Conservation (phyloP, 2,329 filamentous ascomycete genomes). For the Fusarium sp. region DNA sequence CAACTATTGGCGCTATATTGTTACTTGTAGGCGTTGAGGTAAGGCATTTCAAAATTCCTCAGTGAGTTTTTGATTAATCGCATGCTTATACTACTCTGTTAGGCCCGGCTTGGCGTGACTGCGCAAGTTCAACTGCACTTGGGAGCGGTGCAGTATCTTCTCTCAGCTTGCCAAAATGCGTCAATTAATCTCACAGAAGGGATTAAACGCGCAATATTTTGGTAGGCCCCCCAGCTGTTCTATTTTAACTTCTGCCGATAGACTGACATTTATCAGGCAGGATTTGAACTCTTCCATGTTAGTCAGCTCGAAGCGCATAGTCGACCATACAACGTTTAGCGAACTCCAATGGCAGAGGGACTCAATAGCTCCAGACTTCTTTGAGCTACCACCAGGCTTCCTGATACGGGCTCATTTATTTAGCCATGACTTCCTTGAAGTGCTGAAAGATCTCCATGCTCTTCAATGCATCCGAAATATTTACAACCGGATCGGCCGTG, state of each 20-base stretch:
- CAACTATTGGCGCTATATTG: slow-evolving; percentile 58
- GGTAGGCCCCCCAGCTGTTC: slow-evolving; percentile 45
- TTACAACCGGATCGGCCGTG: slow-evolving; percentile 28
- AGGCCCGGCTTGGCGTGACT: slow-evolving; percentile 55
- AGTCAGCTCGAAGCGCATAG: slow-evolving; percentile 54
- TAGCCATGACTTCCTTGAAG: slow-evolving; percentile 49
- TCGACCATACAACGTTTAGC: slow-evolving; percentile 56
- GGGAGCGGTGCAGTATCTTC: slow-evolving; percentile 53
- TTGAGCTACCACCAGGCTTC: slow-evolving; percentile 53
- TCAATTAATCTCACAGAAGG: slow-evolving; percentile 51
- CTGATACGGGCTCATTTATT: slow-evolving; percentile 43
- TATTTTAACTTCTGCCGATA: too few species aligned
- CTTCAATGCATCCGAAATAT: slow-evolving; percentile 55
- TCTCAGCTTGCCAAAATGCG: slow-evolving; percentile 48
- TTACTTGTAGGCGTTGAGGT: slow-evolving; percentile 59
- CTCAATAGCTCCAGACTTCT: slow-evolving; percentile 46
- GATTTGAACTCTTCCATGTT: slow-evolving; percentile 57
- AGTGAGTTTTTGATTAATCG: background rate
- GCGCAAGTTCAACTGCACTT: slow-evolving; percentile 58
- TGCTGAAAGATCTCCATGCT: slow-evolving; percentile 55
- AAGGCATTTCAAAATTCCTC: slow-evolving; percentile 13
- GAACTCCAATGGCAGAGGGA: slow-evolving; percentile 57
- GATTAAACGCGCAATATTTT: slow-evolving; percentile 61
- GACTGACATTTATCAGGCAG: slow-evolving; percentile 50
- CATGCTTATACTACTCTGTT: background rate